Evolutionary conservation across 148 eudicot species (phyloP), one percentile per base, ranked within the genome.

Genomic region (Cornus controversa): DNA sequence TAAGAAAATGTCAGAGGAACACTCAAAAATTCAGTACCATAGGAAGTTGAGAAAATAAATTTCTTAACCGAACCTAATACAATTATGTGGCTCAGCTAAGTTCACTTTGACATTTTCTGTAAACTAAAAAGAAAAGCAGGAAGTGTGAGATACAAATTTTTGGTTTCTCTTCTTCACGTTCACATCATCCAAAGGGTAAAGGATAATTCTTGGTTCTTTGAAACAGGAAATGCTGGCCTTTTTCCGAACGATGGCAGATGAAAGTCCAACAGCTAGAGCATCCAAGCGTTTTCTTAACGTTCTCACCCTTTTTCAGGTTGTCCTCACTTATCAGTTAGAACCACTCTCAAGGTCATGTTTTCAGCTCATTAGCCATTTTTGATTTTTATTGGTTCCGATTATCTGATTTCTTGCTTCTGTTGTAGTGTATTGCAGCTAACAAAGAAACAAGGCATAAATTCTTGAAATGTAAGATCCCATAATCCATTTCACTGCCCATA

Each of bases 361-460:
- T 31, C 34, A 2, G 34, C 11, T 45, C 7, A 45, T 45, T 10
- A 45, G 10, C 50, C 62, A 54, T 54, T 4, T 54, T 54, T 54
- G 18, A 54, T 54, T 54, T 54, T 54, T 54, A 13, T 54, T 22
- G 15, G 62, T 54, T 54, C 2, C 15, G 62, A 54, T 54, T 14
- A 4, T 45, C 13, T 31, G 34, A 31, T 45, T 45, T 3, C 29
- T 73, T 62, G 27, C 20, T 37, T 5, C 20, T 22, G 16, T 34
- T 73, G 26, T 47, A 73, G 76, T 73, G 76, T 31, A 73, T 73
- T 73, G 76, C 76, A 18, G 66, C 76, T 22, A 58, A 29, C 76
- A 31, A 73, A 73, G 28, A 73, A 57, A 73, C 76, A 31, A 73
- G 76, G 31, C 36, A 57, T 31, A 58, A 10, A 7, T 58, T 73